Evolutionary conservation across 768 basidiomycete genomes (phyloP).

Genomic region (Suillus clintonianus): DNA sequence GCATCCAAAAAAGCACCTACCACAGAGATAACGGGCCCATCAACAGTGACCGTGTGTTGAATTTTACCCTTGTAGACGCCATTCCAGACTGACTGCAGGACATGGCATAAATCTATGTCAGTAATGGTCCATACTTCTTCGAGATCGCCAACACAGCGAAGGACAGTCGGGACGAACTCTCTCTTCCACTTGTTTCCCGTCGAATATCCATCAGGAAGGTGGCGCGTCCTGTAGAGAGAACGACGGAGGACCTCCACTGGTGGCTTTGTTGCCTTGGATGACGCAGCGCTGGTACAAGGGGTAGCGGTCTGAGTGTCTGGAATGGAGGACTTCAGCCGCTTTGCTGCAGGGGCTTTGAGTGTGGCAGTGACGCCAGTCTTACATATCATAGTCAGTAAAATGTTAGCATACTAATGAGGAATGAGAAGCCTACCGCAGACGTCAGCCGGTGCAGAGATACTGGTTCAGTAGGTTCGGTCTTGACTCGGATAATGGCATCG

Average conservation of each 20-base stretch:
- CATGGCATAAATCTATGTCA: neutral
- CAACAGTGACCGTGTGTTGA: neutral
- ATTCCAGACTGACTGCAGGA: constrained; percentile 12
- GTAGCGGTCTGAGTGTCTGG: neutral
- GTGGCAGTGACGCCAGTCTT: neutral
- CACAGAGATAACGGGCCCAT: neutral
- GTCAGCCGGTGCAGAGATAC: neutral
- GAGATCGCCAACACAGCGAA: neutral
- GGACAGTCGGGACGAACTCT: neutral
- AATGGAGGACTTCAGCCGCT: neutral
- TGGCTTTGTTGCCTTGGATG: neutral
- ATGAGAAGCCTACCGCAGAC: neutral
- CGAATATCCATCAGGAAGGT: neutral
- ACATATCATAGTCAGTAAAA: neutral
- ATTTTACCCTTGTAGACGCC: constrained; percentile 6
- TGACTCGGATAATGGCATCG: neutral
- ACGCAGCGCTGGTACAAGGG: too few species aligned
- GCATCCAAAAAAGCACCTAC: neutral
- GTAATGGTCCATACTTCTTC: constrained; percentile 5
- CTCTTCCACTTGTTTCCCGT: neutral
- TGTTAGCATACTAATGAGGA: neutral
- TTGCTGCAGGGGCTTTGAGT: neutral
- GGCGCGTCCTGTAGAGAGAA: neutral
- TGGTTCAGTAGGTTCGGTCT: neutral
- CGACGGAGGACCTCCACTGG: too few species aligned